Conservation (phyloP, 1,284 basidiomycete species). For the Neolentinus lepideus region DNA sequence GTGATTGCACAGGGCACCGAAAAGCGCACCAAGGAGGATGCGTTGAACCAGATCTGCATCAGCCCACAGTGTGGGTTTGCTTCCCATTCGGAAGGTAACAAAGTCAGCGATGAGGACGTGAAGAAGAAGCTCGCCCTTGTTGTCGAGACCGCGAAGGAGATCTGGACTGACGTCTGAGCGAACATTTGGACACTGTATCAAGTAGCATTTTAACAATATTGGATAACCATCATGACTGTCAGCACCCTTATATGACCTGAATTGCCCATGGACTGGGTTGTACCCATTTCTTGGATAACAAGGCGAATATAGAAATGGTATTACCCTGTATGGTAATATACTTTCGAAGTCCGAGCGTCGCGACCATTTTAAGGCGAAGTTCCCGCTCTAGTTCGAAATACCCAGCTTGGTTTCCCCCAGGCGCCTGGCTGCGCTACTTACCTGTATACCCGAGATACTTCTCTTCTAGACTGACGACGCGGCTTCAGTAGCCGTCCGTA, state of each 20-base stretch:
- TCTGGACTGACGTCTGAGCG: constrained; percentile 28
- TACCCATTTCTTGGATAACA: no score
- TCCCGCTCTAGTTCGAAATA: not conserved
- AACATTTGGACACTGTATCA: not conserved
- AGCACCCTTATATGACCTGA: no score
- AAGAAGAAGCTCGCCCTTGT: constrained; percentile 47
- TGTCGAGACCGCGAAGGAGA: constrained; percentile 41
- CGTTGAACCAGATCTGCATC: constrained; percentile 61
- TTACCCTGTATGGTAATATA: not conserved
- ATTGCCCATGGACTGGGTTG: no score
- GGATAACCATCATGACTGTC: not conserved
- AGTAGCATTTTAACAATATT: constrained; percentile 1
- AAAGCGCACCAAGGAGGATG: constrained; percentile 44
- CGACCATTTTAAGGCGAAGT: not conserved
- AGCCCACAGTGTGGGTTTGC: constrained; percentile 76
- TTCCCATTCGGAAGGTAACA: constrained; percentile 60
- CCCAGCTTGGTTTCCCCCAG: not conserved
- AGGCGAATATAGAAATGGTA: not conserved
- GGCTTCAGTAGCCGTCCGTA: not conserved
- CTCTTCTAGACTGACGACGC: not conserved
- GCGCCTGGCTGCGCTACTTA: not conserved
- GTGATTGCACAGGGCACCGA: constrained; percentile 45
- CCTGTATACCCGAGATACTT: not conserved
- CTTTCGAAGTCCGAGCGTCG: not conserved
- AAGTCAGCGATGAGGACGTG: constrained; percentile 45